phyloP scores from a whole-genome alignment of 805 yeast species.

The Barnettozyma populi region DNA sequence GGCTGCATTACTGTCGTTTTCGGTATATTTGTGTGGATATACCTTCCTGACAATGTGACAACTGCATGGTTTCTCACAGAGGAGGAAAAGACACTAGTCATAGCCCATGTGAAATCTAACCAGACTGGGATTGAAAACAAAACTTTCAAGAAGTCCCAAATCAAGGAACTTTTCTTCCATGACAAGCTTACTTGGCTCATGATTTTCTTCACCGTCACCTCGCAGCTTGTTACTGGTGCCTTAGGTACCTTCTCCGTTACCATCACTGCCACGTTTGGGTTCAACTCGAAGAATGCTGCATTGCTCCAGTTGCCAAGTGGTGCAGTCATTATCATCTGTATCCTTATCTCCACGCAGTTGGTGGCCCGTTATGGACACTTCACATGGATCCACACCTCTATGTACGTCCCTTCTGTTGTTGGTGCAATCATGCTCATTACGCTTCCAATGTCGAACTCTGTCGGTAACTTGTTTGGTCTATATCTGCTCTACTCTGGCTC shows the following conservation, averaged over 20 bases:
- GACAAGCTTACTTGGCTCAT: constrained; percentile 43
- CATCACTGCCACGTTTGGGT: constrained; percentile 16
- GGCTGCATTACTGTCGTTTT: constrained; percentile 46
- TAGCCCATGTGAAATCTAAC: constrained; percentile 35
- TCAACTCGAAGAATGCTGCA: constrained; percentile 31
- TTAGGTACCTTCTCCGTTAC: constrained; percentile 19
- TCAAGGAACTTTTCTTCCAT: constrained; percentile 34
- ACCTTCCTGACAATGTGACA: constrained; percentile 44
- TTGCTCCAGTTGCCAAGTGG: constrained; percentile 52
- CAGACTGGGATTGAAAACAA: constrained; percentile 43
- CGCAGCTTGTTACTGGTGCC: constrained; percentile 45
- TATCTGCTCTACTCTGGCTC: constrained; percentile 48
- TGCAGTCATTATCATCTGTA: constrained; percentile 36
- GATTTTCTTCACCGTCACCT: constrained; percentile 34
- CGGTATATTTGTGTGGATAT: constrained; percentile 37
- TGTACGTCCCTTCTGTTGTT: constrained; percentile 48
- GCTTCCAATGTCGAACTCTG: constrained; percentile 29
- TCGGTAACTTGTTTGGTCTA: constrained; percentile 42
- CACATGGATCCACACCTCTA: constrained; percentile 30
- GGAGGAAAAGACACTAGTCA: constrained; percentile 33
- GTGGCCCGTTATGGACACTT: constrained; percentile 28
- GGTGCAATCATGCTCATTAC: constrained; percentile 41
- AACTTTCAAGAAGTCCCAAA: constrained; percentile 34
- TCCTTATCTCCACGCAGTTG: constrained; percentile 32
- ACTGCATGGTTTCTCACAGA: constrained; percentile 27